Percentiles rank a stretch among this genome's conserved stretches.
Conservation (phyloP, 2,329 filamentous ascomycete species). For the Gaeumannomyces sp. region DNA sequence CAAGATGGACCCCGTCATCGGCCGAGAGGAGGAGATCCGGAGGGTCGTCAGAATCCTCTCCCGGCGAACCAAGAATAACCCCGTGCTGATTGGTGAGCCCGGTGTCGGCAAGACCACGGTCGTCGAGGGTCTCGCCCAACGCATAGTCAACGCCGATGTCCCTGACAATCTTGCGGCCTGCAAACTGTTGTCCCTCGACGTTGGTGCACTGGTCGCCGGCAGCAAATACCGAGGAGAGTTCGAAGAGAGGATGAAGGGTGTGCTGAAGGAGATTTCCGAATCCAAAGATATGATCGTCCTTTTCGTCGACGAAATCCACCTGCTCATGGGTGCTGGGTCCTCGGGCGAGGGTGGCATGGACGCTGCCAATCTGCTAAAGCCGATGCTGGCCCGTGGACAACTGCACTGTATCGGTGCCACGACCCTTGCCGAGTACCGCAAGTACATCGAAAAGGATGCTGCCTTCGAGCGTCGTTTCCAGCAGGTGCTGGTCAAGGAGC, state of each 20-base stretch:
- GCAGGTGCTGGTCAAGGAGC: slow-evolving; percentile 95
- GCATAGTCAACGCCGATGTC: slow-evolving; percentile 94
- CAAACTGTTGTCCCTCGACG: slow-evolving; percentile 89
- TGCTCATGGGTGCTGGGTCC: slow-evolving; percentile 94
- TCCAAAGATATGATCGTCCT: slow-evolving; percentile 96
- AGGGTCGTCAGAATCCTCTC: slow-evolving; percentile 88
- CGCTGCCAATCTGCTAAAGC: slow-evolving; percentile 93
- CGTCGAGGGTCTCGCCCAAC: slow-evolving; percentile 88
- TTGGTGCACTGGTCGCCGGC: slow-evolving; percentile 89
- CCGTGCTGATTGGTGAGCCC: slow-evolving; percentile 93
- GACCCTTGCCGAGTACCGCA: slow-evolving; percentile 82
- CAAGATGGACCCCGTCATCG: slow-evolving; percentile 96
- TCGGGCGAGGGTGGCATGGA: slow-evolving; percentile 98
- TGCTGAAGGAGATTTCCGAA: slow-evolving; percentile 91
- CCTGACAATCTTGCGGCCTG: slow-evolving; percentile 92
- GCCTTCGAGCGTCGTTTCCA: slow-evolving; percentile 98
- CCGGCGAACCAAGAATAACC: slow-evolving; percentile 96
- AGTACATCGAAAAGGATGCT: slow-evolving; percentile 98
- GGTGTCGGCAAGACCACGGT: slow-evolving; percentile 99
- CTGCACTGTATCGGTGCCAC: slow-evolving; percentile 97
- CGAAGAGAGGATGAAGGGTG: slow-evolving; percentile 98
- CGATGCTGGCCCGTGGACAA: slow-evolving; percentile 94
- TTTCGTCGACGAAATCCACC: slow-evolving; percentile 97
- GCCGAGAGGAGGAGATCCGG: slow-evolving; percentile 90
- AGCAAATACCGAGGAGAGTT: slow-evolving; percentile 99